Base-by-base conservation (phyloP, 1,284 basidiomycete genomes). In the Moniliophthora roreri region DNA sequence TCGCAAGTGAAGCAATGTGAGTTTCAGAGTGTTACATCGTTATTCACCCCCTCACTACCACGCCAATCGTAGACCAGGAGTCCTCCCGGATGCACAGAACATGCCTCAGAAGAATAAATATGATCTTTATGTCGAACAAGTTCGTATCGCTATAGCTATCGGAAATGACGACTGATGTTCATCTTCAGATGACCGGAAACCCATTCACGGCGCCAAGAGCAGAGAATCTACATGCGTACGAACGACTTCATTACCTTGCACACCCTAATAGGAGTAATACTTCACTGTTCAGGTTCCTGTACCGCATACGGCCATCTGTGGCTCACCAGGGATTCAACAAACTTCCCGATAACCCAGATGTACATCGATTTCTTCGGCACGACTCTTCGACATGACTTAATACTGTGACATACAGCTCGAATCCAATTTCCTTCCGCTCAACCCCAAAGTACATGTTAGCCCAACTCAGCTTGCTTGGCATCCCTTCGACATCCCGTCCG, bases 391-490 rank as follows among this genome's bases (percentile, higher is more conserved):
- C 37, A 53, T 53, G 51, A 21, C 52, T 57, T 35, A 50, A 13
- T 8, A 16, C 48, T 48, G 32, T 49, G 20, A 20, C 21, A 18
- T 46, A 15, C 57, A 80, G 82, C 67, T 82, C 34, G 81, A 81
- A 68, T 78, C 81, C 28, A 80, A 76, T 63, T 88, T 85, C 70
- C 71, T 78, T 3, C 76, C 81, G 1, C 55, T 77, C 52, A 84
- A 86, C 63, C 78, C 82, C 1, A 81, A 78, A 60, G 81, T 87
- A 11, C 79, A 82, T 53, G 71, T 78, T 52, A 83, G 79, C 54
- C 81, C 85, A 0, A 85, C 84, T 9, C 85, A 87, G 59, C 76
- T 87, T 23, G 81, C 82, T n/a, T 89, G 87, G 86, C 75, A 79
- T 57, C 84, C 85, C 0, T 79, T 87, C 64, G 74, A 77, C 28